Evolutionary conservation across 768 basidiomycete species (phyloP).

Genomic region (Mrakia frigida): DNA sequence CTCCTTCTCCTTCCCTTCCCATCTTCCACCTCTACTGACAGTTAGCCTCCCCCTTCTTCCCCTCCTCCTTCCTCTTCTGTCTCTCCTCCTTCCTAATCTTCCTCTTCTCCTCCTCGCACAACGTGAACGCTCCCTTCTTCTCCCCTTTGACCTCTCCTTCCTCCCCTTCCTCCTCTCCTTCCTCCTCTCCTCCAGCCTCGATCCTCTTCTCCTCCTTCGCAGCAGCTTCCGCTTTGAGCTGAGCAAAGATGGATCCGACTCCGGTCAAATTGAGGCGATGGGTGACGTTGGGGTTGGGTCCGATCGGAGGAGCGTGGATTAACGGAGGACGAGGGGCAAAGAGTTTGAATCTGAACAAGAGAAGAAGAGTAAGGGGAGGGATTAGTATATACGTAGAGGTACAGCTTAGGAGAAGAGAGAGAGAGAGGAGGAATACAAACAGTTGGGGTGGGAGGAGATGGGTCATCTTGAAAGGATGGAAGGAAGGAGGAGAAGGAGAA

Average conservation of each 20-base stretch:
- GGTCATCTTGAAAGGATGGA: background rate
- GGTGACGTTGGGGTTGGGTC: conserved; percentile 72
- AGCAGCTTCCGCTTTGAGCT: conserved; percentile 72
- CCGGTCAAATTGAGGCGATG: conserved; percentile 64
- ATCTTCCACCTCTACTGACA: conserved; percentile 53
- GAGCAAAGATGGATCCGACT: conserved; percentile 66
- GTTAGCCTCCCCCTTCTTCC: conserved; percentile 48
- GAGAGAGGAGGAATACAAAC: background rate
- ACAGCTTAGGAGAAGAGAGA: too few relatives aligned
- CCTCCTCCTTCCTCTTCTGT: conserved; percentile 44
- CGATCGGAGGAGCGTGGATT: conserved; percentile 77
- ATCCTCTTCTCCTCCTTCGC: conserved; percentile 36
- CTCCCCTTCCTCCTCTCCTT: conserved; percentile 45
- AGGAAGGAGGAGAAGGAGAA: background rate
- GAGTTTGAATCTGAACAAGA: conserved; percentile 57
- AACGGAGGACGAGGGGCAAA: conserved; percentile 90
- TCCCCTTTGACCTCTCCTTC: conserved; percentile 72
- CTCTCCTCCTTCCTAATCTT: conserved; percentile 42
- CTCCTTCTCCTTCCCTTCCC: background rate
- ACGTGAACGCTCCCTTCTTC: conserved; percentile 61
- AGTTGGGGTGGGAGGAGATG: conserved; percentile 13
- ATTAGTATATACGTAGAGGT: too few relatives aligned
- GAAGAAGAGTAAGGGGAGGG: background rate
- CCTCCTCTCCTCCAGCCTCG: conserved; percentile 31
- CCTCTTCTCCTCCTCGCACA: conserved; percentile 40